Percentiles rank a stretch among this genome's conserved stretches.
Conservation (phyloP, 2,329 filamentous ascomycete genomes). For the Colletotrichum chrysophilum region DNA sequence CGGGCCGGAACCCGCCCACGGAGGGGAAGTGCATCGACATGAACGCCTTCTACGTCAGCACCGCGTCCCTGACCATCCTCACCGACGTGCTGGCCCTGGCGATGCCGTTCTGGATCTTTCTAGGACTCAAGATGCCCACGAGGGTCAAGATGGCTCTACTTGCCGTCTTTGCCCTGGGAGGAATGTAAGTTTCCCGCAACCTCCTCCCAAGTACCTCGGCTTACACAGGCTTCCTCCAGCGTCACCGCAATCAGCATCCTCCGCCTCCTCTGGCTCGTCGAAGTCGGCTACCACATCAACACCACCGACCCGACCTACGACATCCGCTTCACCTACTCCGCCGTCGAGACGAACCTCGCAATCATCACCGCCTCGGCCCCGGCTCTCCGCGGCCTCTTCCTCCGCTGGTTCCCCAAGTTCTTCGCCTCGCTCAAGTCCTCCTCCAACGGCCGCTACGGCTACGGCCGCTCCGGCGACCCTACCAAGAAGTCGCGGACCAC, state of each 20-base stretch:
- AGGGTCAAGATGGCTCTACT: constrained; percentile 38
- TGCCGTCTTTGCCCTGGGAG: constrained; percentile 36
- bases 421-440: constrained; percentile 26
- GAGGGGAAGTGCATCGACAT: constrained; percentile 16
- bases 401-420: constrained; percentile 29
- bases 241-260: constrained; percentile 16
- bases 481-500: neutral
- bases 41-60: constrained; percentile 33
- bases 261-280: constrained; percentile 12
- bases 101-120: constrained; percentile 39
- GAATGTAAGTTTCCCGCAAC: constrained; percentile 21
- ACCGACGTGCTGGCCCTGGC: constrained; percentile 44
- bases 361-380: constrained; percentile 43
- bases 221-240: neutral
- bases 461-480: constrained; percentile 2
- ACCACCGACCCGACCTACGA: constrained; percentile 29
- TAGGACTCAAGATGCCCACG: constrained; percentile 35
- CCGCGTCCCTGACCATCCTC: constrained; percentile 42
- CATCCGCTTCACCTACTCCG: constrained; percentile 33
- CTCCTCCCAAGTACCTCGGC: neutral
- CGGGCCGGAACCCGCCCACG: constrained; percentile 7
- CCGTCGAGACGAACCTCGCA: constrained; percentile 42
- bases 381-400: constrained; percentile 41
- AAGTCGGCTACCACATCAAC: constrained; percentile 12
- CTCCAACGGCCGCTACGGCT: constrained; percentile 3